Evolutionary conservation across 768 basidiomycete species (phyloP), one percentile per base, ranked within the genome.

Genomic region (Boletellus emodensis): DNA sequence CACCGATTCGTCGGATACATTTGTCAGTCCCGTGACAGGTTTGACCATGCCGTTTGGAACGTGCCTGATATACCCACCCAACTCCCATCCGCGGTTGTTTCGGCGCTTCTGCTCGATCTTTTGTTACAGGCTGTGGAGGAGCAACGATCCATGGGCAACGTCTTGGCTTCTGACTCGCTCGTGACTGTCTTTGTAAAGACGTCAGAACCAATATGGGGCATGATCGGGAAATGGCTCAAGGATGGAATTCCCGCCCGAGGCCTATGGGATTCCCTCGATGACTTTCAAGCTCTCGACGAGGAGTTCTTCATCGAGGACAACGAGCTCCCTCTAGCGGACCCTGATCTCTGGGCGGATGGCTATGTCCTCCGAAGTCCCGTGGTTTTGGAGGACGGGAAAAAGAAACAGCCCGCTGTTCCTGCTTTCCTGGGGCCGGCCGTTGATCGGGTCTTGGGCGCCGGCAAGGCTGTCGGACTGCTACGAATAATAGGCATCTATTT

Each of bases 301-400:
- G 90, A 93, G 59, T 90, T 90, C 68, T 91, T 92, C 66, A 81
- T 93, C 40, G 85, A 87, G 60, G 78, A 80, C 53, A 88, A 79
- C 59, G 83, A 82, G 17, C 71, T 87, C 39, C 77, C 77, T 2
- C 61, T 85, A 18, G 54, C 81, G 60, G 84, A 87, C 59, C 84
- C 83, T 0, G 87, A 90, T 49, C 90, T 90, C 60, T 93, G 90
- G 90, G 71, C 75, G 28, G 82, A 87, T 37, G 87, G 85, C 0
- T 90, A 85, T 65, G 70, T 71, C 3, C 63, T 90, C 52, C 69
- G 83, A 35, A 76, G 77, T 41, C 69, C 68, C 1, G 48, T 50
- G 15, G 63, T 67, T 3, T 56, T 64, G 30, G 65, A 60, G 35
- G 66, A 63, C 1, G 47, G 61, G 50, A 41, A 52, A 51, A 60